These are phyloP conservation scores for Rhizopus arrhizus DNA, from an alignment of 371 early-diverging fungal species.

Conservation along the genomic window DNA sequence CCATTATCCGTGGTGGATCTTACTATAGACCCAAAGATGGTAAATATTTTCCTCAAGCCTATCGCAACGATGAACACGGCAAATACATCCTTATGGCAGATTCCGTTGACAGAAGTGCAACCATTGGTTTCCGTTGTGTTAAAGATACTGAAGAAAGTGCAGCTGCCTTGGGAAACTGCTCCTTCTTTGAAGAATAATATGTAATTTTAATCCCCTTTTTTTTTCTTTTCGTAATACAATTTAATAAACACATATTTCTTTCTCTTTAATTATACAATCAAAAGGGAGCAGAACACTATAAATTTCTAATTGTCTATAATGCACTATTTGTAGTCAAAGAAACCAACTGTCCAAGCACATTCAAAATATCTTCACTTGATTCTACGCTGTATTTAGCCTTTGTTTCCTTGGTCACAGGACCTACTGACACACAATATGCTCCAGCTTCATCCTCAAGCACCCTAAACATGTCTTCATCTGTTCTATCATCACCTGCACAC, in stretches of 20 bases:
- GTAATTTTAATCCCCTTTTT: background rate
- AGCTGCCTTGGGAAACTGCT: conserved; percentile 28
- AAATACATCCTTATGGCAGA: conserved; percentile 34
- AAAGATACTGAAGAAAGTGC: conserved; percentile 38
- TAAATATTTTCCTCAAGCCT: conserved; percentile 35
- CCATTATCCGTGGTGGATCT: conserved; percentile 38
- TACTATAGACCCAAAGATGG: conserved; percentile 29
- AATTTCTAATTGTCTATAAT: conserved; percentile 11
- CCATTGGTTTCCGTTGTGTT: conserved; percentile 41
- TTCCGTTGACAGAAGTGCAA: conserved; percentile 29
- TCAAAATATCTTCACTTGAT: conserved; percentile 41
- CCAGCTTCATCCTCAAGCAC: conserved; percentile 40
- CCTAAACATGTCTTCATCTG: conserved; percentile 96
- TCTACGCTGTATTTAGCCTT: conserved; percentile 37
- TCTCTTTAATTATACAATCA: background rate
- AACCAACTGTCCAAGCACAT: conserved; percentile 28
- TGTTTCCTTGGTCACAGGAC: conserved; percentile 40
- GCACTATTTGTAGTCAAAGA: conserved; percentile 13
- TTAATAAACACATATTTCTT: conserved; percentile 1
- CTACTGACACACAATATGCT: conserved; percentile 40
- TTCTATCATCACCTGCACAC: conserved; percentile 95
- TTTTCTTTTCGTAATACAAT: background rate
- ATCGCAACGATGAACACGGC: conserved; percentile 31
- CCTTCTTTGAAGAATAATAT: conserved; percentile 13
- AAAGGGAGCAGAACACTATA: background rate